Base-by-base conservation (phyloP, 441 rosid species). In the Manihot esculenta region DNA sequence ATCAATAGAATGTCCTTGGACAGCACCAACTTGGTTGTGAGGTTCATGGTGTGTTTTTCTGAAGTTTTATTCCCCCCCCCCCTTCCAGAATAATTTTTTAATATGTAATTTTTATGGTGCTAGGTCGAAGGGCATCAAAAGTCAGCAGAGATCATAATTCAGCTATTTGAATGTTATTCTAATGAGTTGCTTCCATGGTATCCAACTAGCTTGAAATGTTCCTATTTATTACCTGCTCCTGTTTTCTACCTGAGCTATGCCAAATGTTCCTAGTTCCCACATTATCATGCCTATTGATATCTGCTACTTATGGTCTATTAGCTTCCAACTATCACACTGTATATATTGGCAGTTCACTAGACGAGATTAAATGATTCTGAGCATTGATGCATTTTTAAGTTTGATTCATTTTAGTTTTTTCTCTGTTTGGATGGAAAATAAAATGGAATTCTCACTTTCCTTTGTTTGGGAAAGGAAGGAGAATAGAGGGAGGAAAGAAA, bases 131-230 rank as follows among this genome's bases (percentile, higher is more conserved):
- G 89, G 74, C 84, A 87, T 77, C 68, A 70, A 33, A 79, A 81
- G 76, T 83, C 86, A 54, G 80, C 79, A 35, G 82, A 83, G 75
- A 76, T 78, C 13, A 64, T 81, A 30, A 76, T 83, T 80, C 86
- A 81, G 77, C 93, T 94, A 70, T 78, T 91, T 88, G 88, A 87
- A 64, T 92, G 97, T 83, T 80, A 80, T 83, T 85, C 93, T 70
- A 64, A 72, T 69, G 86, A 83, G 74, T 74, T 92, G 75, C 86
- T 95, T 75, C 92, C 96, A 77, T 80, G 98, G 99, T 95, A 92
- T 63, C 56, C 71, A 68, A 11, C 74, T 69, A 45, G 70, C 73
- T 73, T 50, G 17, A 59, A 5, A 14, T 68, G 14, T 53, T 67
- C 33, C 48, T 64, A 33, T 51, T 68, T 51, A 15, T 42, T 74